These are phyloP conservation scores for Solanum gandarillasii DNA, from an alignment of 257 asterid species.

Conservation along the genomic window DNA sequence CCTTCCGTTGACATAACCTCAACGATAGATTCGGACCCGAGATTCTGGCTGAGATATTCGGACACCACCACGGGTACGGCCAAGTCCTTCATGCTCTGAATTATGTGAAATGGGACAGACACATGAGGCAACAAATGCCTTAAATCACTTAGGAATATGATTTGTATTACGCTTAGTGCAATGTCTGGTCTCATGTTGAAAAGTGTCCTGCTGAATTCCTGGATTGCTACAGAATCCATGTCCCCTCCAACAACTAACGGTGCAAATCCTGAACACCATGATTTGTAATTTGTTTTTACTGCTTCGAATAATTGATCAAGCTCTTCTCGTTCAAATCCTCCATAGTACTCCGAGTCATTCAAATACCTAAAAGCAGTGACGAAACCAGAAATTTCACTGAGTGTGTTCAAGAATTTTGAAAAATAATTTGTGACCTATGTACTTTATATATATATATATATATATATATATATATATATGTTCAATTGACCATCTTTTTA, in stretches of 20 bases:
- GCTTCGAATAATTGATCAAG: background rate
- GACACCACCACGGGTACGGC: background rate
- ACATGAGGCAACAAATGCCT: background rate
- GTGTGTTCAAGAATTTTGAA: too few relatives aligned
- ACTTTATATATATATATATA: too few relatives aligned
- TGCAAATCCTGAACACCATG: conserved; percentile 7
- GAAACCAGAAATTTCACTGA: too few relatives aligned
- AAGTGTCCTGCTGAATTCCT: background rate
- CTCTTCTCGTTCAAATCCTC: background rate
- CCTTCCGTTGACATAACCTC: background rate
- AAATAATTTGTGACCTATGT: too few relatives aligned
- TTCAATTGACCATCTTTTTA: too few relatives aligned
- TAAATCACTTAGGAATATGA: background rate
- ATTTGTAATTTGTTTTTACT: background rate
- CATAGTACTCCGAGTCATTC: background rate
- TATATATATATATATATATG: too few relatives aligned
- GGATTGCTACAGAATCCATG: background rate
- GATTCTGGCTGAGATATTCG: background rate
- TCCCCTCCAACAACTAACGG: conserved; percentile 1
- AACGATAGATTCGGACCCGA: background rate
- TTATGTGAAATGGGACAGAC: background rate
- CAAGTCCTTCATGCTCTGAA: conserved; percentile 4
- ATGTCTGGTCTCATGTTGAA: conserved; percentile 3
- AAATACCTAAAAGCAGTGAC: background rate
- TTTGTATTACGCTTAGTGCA: background rate